Conservation (phyloP, 225 moss, liverwort and hornwort genomes). For the Rhytidiadelphus loreus region DNA sequence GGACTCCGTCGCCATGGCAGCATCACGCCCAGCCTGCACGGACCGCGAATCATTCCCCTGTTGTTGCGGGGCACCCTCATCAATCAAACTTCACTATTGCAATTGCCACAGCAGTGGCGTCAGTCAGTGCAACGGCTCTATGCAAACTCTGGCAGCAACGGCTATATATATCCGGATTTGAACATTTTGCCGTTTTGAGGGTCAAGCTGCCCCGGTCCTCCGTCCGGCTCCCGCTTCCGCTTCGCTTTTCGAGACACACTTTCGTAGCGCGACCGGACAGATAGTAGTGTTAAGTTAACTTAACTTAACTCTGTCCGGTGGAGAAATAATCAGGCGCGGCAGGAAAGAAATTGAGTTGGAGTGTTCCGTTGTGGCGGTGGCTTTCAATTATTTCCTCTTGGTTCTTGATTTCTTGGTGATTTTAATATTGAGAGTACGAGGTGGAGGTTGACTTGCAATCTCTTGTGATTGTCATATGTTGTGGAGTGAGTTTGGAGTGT, state of each 20-base stretch:
- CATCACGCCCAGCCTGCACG: neutral
- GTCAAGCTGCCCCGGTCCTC: neutral
- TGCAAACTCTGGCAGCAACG: neutral
- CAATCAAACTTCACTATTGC: neutral
- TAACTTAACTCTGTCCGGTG: neutral
- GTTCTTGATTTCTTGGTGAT: neutral
- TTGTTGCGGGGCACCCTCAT: neutral
- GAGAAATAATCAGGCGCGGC: neutral
- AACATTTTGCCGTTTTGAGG: neutral
- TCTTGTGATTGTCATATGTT: no score
- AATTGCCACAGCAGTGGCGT: neutral
- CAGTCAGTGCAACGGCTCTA: constrained; percentile 15
- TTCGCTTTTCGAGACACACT: neutral
- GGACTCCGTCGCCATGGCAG: neutral
- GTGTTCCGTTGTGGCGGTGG: neutral
- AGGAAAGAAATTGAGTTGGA: neutral
- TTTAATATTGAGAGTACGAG: neutral
- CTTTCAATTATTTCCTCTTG: neutral
- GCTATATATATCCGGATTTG: constrained; percentile 19
- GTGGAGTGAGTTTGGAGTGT: neutral
- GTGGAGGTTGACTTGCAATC: neutral
- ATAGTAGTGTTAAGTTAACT: neutral
- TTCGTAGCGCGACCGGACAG: neutral
- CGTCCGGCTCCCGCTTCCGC: neutral
- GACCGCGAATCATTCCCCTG: neutral